These are phyloP conservation scores for Alectoria sarmentosa DNA, from an alignment of 495 filamentous ascomycete species.

Conservation along the genomic window DNA sequence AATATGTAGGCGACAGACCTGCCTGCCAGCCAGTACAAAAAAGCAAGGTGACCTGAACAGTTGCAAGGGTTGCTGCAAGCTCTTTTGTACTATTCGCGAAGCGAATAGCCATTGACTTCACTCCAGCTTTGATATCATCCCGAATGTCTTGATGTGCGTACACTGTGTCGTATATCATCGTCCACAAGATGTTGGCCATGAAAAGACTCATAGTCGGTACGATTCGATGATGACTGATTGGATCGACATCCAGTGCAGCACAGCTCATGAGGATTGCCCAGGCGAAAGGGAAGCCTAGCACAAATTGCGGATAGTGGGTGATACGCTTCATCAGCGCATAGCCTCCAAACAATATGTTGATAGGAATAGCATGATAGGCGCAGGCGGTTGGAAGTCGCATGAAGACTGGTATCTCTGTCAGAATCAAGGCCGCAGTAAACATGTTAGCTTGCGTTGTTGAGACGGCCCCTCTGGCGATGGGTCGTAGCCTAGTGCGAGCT, in stretches of 20 bases:
- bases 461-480: slow-evolving; percentile 43
- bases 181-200: slow-evolving; percentile 33
- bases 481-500: slow-evolving; percentile 33
- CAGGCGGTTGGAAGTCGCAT: slow-evolving; percentile 18
- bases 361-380: slow-evolving; percentile 26
- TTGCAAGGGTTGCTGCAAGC: slow-evolving; percentile 26
- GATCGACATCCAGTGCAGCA: slow-evolving; percentile 20
- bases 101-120: slow-evolving; percentile 35
- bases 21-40: slow-evolving; percentile 25
- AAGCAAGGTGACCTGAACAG: slow-evolving; percentile 27
- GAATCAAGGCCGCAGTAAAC: slow-evolving; percentile 23
- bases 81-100: slow-evolving; percentile 32
- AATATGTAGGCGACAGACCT: slow-evolving; percentile 27
- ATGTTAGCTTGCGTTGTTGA: slow-evolving; percentile 28
- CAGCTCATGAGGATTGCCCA: slow-evolving; percentile 22
- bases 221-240: not conserved
- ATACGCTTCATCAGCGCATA: too few relatives aligned
- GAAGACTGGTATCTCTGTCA: not conserved
- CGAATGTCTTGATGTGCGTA: slow-evolving; percentile 41
- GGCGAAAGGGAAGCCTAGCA: too few relatives aligned
- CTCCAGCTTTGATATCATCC: slow-evolving; percentile 38
- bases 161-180: slow-evolving; percentile 40
- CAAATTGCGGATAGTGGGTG: too few relatives aligned
- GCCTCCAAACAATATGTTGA: slow-evolving; percentile 29
- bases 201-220: slow-evolving; percentile 21